Evolutionary conservation across 371 early-diverging fungal genomes (phyloP).

Genomic region (Mucor lusitanicus): DNA sequence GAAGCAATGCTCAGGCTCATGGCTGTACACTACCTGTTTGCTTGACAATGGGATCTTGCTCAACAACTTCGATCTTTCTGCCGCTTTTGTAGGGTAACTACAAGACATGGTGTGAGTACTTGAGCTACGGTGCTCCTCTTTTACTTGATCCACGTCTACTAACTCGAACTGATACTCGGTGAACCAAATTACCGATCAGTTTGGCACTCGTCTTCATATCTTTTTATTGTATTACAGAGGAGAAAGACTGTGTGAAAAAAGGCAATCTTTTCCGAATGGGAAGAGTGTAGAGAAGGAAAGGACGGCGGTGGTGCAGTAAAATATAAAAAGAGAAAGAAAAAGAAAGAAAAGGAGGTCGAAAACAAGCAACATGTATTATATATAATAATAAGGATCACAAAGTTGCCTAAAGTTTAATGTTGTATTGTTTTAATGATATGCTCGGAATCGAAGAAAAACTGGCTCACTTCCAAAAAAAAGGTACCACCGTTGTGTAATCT

Average conservation of each 20-base stretch:
- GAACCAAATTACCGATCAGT: constrained; percentile 53
- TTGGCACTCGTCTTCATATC: constrained; percentile 48
- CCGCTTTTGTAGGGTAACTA: constrained; percentile 65
- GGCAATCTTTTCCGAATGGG: not conserved
- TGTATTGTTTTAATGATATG: not conserved
- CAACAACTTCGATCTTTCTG: constrained; percentile 56
- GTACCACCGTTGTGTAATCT: not conserved
- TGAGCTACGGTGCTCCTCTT: not conserved
- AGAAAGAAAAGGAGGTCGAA: not conserved
- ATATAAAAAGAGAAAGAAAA: not conserved
- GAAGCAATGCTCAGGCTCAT: not conserved
- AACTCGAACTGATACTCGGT: constrained; percentile 56
- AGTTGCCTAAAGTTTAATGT: not conserved
- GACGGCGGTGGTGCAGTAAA: not conserved
- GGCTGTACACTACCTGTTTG: constrained; percentile 48
- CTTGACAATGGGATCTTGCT: constrained; percentile 68
- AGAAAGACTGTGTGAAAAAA: not conserved
- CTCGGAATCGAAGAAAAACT: not conserved
- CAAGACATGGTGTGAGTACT: not conserved
- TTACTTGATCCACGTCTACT: not conserved
- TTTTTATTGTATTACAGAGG: not conserved
- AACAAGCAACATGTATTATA: not conserved
- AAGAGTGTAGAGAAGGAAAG: not conserved
- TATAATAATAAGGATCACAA: constrained; percentile 1
- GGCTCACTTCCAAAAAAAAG: not conserved